Evolutionary conservation across 805 yeast species (phyloP), one percentile per base, ranked within the genome.

Genomic region (Brettanomyces naardenensis): DNA sequence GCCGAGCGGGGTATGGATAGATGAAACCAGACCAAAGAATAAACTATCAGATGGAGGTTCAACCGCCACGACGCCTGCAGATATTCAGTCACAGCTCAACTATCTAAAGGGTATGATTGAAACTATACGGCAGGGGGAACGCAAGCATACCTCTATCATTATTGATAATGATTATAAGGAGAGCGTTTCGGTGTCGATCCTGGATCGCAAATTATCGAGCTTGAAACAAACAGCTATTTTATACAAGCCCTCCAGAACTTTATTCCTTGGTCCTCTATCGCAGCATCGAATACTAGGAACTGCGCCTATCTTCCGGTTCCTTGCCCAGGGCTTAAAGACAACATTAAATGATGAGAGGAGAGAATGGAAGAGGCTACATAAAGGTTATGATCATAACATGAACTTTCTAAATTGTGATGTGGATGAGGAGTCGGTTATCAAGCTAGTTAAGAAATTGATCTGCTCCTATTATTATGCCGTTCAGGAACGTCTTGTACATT

Each of bases 401-500:
- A 9, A 31, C 10, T 22, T 15, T 19, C 11, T 15, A 31, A 15
- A 15, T 9, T 15, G 11, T 31, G 33, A 11, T 17, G n/a, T 14
- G 10, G 13, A 15, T 7, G 31, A 23, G 18, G 31, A 34, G n/a
- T 7, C 17, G 7, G 13, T 34, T 9, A 19, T 18, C 14, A 10
- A 10, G 6, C 14, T 14, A 14, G 17, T 34, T 13, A 14, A 33
- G 19, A 23, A 11, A 23, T 23, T 20, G 11, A 19, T 32, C 9
- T 19, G 23, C 10, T 22, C 31, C 11, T 14, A 34, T 31, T 15
- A 34, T 17, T 20, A 15, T 7, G 36, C 36, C 9, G 7, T 25
- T 13, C 36, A 25, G 13, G 36, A 34, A 26, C 19, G 36, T 7
- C 15, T 34, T 6, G 13, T 26, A 6, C 26, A 18, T 18, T 34